phyloP scores from a whole-genome alignment of 345 rosid genomes.

The Populus nigra region DNA sequence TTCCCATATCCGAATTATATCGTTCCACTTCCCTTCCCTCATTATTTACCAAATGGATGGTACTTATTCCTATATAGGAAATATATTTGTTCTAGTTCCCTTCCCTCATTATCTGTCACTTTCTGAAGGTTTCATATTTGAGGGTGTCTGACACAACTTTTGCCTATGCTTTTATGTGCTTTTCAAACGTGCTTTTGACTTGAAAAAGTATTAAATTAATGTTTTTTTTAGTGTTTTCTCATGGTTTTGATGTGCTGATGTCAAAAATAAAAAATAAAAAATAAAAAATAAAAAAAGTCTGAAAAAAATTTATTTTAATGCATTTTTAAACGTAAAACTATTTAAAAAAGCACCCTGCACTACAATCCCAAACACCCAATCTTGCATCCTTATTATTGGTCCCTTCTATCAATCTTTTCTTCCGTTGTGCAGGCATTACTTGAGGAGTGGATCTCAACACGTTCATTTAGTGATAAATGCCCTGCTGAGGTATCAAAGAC shows the following conservation, averaged over 20 bases:
- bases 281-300: too few relatives aligned
- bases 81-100: background rate
- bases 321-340: too few relatives aligned
- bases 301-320: too few relatives aligned
- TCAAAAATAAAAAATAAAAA: too few relatives aligned
- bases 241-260: too few relatives aligned
- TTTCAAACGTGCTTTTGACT: too few relatives aligned
- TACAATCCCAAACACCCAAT: background rate
- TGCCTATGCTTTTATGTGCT: too few relatives aligned
- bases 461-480: slow-evolving; percentile 55
- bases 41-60: background rate
- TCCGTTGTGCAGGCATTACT: slow-evolving; percentile 64
- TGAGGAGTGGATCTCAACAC: slow-evolving; percentile 86
- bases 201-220: too few relatives aligned
- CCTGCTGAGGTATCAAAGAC: slow-evolving; percentile 51
- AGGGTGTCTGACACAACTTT: too few relatives aligned
- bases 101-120: background rate
- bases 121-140: background rate
- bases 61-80: background rate
- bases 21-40: background rate
- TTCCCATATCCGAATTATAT: slow-evolving; percentile 5
- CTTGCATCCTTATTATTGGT: background rate
- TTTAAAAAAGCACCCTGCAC: too few relatives aligned
- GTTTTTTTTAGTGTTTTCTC: too few relatives aligned
- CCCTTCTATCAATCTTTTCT: background rate